Percentiles rank a stretch among this genome's conserved stretches.
phyloP scores from a whole-genome alignment of 225 moss, liverwort and hornwort genomes.

The Pseudisothecium myosuroides region DNA sequence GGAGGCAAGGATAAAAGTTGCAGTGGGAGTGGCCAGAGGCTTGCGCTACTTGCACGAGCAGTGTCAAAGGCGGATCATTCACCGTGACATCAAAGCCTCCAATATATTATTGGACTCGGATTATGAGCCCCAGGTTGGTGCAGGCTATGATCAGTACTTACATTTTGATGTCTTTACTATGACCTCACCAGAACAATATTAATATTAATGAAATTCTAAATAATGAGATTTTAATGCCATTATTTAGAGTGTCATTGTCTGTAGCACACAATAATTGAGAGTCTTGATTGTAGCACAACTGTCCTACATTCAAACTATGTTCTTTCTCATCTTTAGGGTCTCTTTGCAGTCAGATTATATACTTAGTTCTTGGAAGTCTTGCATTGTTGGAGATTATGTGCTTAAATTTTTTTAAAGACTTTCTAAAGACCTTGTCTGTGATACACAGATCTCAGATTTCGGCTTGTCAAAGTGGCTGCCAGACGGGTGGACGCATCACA shows the following conservation, averaged over 20 bases:
- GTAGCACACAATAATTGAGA: neutral
- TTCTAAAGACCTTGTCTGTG: neutral
- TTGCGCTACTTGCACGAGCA: slow-evolving; percentile 75
- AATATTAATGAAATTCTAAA: neutral
- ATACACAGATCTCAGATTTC: slow-evolving; percentile 80
- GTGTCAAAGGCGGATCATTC: slow-evolving; percentile 90
- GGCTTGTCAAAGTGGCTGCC: slow-evolving; percentile 97
- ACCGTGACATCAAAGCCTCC: slow-evolving; percentile 91
- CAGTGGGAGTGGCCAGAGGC: slow-evolving; percentile 81
- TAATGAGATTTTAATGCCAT: neutral
- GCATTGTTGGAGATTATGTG: neutral
- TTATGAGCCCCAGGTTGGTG: slow-evolving; percentile 76
- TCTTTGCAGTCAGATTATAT: neutral
- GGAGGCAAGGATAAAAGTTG: slow-evolving; percentile 74
- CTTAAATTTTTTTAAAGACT: neutral
- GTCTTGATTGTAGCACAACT: neutral
- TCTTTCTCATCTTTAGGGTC: neutral
- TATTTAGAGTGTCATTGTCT: neutral
- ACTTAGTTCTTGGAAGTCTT: neutral
- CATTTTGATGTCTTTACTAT: too few species aligned
- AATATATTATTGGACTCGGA: slow-evolving; percentile 74
- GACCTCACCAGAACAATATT: neutral
- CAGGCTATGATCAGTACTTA: neutral
- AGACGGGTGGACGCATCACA: slow-evolving; percentile 89
- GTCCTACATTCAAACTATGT: neutral